These are phyloP conservation scores for Cornus kousa DNA, from an alignment of 148 eudicot genomes.

Conservation along the genomic window DNA sequence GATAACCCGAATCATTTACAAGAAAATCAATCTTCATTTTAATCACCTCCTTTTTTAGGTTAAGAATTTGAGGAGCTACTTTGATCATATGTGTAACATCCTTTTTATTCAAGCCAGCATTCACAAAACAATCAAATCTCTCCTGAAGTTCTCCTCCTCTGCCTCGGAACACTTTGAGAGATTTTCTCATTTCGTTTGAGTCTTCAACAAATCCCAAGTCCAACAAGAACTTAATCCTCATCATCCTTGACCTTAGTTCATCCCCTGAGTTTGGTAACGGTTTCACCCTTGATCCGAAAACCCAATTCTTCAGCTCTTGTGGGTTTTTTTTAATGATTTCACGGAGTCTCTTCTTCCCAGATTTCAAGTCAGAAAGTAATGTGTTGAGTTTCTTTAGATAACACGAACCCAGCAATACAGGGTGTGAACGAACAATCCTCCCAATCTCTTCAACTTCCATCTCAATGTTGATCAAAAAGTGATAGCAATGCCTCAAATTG, in stretches of 20 bases:
- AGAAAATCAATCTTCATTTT: slow-evolving; percentile 49
- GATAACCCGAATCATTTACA: slow-evolving; percentile 63
- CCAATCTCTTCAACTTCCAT: slow-evolving; percentile 50
- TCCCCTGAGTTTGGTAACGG: slow-evolving; percentile 22
- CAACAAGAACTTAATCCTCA: slow-evolving; percentile 49
- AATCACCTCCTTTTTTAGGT: slow-evolving; percentile 48
- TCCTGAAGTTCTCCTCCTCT: slow-evolving; percentile 64
- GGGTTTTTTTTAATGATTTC: slow-evolving; percentile 54
- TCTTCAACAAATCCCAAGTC: slow-evolving; percentile 61
- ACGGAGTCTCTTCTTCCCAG: slow-evolving; percentile 47
- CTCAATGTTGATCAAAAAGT: slow-evolving; percentile 47
- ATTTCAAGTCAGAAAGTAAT: slow-evolving; percentile 38
- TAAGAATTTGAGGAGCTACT: slow-evolving; percentile 59
- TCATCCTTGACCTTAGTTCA: slow-evolving; percentile 20
- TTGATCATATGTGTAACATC: slow-evolving; percentile 53
- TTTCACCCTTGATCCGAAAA: slow-evolving; percentile 33
- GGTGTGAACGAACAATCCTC: slow-evolving; percentile 41
- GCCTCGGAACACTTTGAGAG: slow-evolving; percentile 56
- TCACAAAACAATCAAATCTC: slow-evolving; percentile 71
- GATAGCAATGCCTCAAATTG: slow-evolving; percentile 50
- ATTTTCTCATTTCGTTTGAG: slow-evolving; percentile 59
- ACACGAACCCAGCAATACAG: slow-evolving; percentile 59
- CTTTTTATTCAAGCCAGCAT: slow-evolving; percentile 49
- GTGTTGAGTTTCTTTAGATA: slow-evolving; percentile 40
- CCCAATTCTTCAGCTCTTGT: slow-evolving; percentile 52